Percentiles rank a stretch among this genome's conserved stretches.
These are phyloP conservation scores for Boletus speciosus DNA, from an alignment of 768 basidiomycete genomes.

Conservation along the genomic window DNA sequence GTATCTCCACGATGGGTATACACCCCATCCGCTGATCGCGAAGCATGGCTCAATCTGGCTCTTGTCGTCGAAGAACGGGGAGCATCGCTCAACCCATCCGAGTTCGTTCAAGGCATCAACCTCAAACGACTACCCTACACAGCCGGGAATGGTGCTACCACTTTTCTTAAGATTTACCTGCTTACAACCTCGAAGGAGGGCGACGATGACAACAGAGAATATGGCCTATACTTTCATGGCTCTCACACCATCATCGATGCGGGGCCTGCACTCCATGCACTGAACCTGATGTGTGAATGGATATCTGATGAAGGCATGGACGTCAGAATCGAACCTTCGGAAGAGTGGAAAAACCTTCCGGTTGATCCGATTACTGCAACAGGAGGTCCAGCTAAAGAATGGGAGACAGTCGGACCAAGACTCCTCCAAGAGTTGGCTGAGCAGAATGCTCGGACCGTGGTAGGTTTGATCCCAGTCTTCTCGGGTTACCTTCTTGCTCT, in stretches of 20 bases:
- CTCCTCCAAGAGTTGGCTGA: conserved; percentile 14
- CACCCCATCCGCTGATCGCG: conserved; percentile 19
- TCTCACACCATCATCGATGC: conserved; percentile 23
- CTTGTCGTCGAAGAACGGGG: conserved; percentile 17
- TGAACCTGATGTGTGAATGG: conserved; percentile 25
- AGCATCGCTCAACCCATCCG: conserved; percentile 8
- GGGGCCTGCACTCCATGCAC: conserved; percentile 18
- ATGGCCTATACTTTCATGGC: conserved; percentile 24
- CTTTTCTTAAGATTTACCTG: conserved; percentile 10
- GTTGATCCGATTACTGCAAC: conserved; percentile 25
- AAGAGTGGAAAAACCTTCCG: conserved; percentile 28
- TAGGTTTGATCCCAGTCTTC: not conserved
- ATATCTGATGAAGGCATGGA: conserved; percentile 15
- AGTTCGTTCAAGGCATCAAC: conserved; percentile 17
- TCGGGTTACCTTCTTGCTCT: too few relatives aligned
- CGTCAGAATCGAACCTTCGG: conserved; percentile 4
- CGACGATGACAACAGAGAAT: not conserved
- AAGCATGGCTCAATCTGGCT: conserved; percentile 22
- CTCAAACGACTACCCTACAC: conserved; percentile 19
- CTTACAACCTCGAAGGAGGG: conserved; percentile 6
- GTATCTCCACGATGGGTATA: conserved; percentile 21
- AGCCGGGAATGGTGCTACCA: not conserved
- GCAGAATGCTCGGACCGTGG: conserved; percentile 2
- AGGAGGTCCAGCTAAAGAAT: conserved; percentile 18
- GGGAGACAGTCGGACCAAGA: conserved; percentile 11